A percentile compares a stretch with the other conserved stretches of the same genome.
Conservation (phyloP, 805 yeast species). For the Starmerella tilneyi region DNA sequence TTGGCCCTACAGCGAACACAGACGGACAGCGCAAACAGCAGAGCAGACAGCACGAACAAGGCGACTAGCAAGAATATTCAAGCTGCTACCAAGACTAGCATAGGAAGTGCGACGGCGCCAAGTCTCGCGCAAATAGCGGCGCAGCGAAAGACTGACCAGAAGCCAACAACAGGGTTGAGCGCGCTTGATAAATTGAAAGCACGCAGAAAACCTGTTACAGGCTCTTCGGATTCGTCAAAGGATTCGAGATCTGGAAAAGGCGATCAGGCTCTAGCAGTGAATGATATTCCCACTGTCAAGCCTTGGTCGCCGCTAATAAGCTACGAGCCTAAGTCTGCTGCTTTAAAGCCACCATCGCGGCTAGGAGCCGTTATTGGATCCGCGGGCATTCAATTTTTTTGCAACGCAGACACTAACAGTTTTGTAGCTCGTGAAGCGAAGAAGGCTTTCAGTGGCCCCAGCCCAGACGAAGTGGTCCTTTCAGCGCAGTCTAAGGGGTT, state of each 20-base stretch:
- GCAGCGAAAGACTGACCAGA: constrained; percentile 1
- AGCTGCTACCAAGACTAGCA: too few relatives aligned
- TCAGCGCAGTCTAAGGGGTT: constrained; percentile 42
- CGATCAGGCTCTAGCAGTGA: background rate
- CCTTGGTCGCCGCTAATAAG: constrained; percentile 10
- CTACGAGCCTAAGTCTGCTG: background rate
- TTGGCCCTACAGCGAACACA: constrained; percentile 18
- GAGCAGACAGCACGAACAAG: too few relatives aligned
- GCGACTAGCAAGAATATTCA: too few relatives aligned
- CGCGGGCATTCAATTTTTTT: background rate
- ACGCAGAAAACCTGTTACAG: background rate
- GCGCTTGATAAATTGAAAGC: constrained; percentile 9
- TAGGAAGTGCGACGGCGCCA: background rate
- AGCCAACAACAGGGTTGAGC: background rate
- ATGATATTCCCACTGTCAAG: background rate
- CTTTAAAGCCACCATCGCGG: constrained; percentile 9
- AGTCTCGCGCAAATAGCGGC: constrained; percentile 16
- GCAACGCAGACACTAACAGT: constrained; percentile 18
- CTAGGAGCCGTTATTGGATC: constrained; percentile 17
- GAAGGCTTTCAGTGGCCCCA: constrained; percentile 37
- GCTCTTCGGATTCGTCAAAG: too few relatives aligned
- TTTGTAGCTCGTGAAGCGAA: constrained; percentile 37
- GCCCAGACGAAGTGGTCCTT: constrained; percentile 70
- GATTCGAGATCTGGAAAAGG: background rate
- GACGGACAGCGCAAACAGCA: too few relatives aligned